These are phyloP conservation scores for Nepenthes mirabilis DNA, from an alignment of 148 eudicot genomes.

Conservation along the genomic window DNA sequence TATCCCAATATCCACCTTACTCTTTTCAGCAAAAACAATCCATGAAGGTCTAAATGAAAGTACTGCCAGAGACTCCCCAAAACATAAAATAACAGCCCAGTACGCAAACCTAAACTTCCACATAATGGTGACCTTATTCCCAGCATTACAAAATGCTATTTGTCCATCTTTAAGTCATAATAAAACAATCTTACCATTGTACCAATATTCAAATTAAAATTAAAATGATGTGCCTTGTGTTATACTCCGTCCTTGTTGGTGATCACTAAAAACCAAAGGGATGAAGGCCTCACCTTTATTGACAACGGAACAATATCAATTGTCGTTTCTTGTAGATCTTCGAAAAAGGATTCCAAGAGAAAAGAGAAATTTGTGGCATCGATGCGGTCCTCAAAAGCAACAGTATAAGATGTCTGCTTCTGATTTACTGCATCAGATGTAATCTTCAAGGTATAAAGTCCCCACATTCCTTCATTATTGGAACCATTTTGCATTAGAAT, in stretches of 20 bases:
- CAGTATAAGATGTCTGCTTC: slow-evolving; percentile 30
- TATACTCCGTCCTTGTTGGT: too few species aligned
- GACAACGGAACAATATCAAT: slow-evolving; percentile 49
- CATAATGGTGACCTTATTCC: too few species aligned
- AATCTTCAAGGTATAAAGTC: slow-evolving; percentile 39
- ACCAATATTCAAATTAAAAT: not conserved
- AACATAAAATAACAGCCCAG: too few species aligned
- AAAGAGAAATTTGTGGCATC: slow-evolving; percentile 85
- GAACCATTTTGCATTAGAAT: slow-evolving; percentile 49
- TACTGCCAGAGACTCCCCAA: too few species aligned
- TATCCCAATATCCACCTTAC: too few species aligned
- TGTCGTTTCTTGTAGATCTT: slow-evolving; percentile 47
- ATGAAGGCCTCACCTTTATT: slow-evolving; percentile 24
- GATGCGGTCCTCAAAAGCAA: slow-evolving; percentile 73
- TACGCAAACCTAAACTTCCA: too few species aligned
- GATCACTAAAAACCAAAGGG: not conserved
- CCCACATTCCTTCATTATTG: slow-evolving; percentile 23
- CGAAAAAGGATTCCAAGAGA: slow-evolving; percentile 64
- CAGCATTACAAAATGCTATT: too few species aligned
- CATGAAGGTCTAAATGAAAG: too few species aligned
- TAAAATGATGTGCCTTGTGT: too few species aligned
- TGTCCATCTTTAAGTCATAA: too few species aligned
- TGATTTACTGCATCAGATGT: slow-evolving; percentile 12
- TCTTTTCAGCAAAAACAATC: too few species aligned
- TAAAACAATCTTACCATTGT: not conserved